Evolutionary conservation across 257 asterid genomes (phyloP).

Genomic region (Solanum tarapatanum): DNA sequence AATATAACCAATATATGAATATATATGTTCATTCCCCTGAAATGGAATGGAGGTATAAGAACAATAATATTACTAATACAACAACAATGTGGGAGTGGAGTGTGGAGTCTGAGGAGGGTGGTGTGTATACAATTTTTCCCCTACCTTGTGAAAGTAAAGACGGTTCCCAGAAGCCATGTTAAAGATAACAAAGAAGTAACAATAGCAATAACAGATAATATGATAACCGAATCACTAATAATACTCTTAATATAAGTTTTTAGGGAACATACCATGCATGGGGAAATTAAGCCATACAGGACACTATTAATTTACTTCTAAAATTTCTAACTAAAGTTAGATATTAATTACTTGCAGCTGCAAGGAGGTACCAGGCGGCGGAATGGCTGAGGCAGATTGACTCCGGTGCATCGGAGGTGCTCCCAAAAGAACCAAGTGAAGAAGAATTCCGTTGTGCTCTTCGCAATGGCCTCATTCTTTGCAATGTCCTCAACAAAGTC

Average conservation of each 20-base stretch:
- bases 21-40: background rate
- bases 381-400: conserved; percentile 90
- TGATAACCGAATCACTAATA: background rate
- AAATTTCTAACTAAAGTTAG: background rate
- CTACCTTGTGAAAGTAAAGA: background rate
- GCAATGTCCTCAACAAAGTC: conserved; percentile 96
- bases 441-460: conserved; percentile 66
- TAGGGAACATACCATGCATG: background rate
- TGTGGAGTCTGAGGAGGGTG: background rate
- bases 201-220: background rate
- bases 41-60: background rate
- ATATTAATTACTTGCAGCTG: conserved; percentile 27
- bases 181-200: background rate
- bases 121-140: background rate
- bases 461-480: conserved; percentile 91
- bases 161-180: background rate
- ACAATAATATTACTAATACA: background rate
- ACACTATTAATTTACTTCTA: background rate
- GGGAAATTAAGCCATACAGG: background rate
- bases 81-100: background rate
- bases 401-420: conserved; percentile 52
- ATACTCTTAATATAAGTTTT: background rate
- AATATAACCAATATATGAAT: background rate
- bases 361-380: conserved; percentile 71
- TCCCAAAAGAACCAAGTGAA: conserved; percentile 62